Base-by-base conservation (phyloP, 257 asterid genomes). In the Nicotiana tomentosiformis region DNA sequence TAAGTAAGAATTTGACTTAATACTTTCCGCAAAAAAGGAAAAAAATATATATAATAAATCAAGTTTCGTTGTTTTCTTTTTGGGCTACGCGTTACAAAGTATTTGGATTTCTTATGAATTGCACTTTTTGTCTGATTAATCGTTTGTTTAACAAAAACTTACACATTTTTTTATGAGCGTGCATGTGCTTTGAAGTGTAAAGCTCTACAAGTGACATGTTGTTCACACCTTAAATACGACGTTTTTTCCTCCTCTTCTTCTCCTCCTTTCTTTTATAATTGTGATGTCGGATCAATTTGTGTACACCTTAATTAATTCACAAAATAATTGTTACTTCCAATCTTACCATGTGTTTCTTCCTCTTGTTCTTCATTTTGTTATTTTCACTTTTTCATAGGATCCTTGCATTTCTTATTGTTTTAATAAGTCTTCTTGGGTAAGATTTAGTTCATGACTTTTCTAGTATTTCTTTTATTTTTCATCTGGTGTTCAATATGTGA, bases 51-150 rank as follows among this genome's bases (percentile, higher is more conserved):
- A 43, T 46, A 46, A 55, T 53, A 69, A 68, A 67, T 43, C 32
- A 67, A 58, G 14, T 49, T 79, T 78, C 60, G 81, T 82, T 72
- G 81, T 60, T 39, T 70, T 70, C 51, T 58, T 23, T 35, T 12
- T 2, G 58, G 65, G 76, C 17, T 56, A 58, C 84, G 84, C 83
- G 79, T 77, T 77, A 83, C 51, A 64, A 20, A 61, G 70, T 32
- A 4, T 64, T 65, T 77, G 18, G 2, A 7, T 30, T 15, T 30
- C 15, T 16, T 15, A 66, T 15, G 6, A 66, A 30, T 12, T 14
- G 16, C 10, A 68, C 30, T 37, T 9, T 69, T 69, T 43, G 12
- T 10, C 18, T 10, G 7, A 11, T 70, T 43, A 70, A 43, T 43
- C 29, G 29, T 26, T 49, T 26, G 15, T 46, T 46, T 72, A 46